These are phyloP conservation scores for Friedmanniomyces endolithicus DNA, from an alignment of 495 filamentous ascomycete species.

Conservation along the genomic window DNA sequence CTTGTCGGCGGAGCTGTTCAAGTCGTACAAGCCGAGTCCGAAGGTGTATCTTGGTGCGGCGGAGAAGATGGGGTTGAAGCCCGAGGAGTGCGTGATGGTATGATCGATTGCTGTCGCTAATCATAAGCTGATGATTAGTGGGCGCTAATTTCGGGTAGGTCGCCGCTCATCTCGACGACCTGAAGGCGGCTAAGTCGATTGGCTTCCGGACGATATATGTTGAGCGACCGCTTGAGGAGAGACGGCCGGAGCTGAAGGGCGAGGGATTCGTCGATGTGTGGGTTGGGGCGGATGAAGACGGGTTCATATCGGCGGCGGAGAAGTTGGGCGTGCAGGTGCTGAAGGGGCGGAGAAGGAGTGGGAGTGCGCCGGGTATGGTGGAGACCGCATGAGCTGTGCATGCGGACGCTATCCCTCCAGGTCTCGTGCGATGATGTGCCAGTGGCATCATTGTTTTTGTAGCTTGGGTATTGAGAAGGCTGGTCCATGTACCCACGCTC, in stretches of 20 bases:
- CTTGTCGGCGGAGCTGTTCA: slow-evolving; percentile 55
- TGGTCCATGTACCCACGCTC: too few relatives aligned
- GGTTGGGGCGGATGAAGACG: slow-evolving; percentile 38
- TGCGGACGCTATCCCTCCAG: not conserved
- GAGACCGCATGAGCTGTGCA: not conserved
- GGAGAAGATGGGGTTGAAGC: slow-evolving; percentile 41
- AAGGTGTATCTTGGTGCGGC: slow-evolving; percentile 57
- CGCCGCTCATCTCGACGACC: slow-evolving; percentile 58
- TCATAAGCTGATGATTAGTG: not conserved
- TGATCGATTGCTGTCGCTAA: not conserved
- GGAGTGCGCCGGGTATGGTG: not conserved
- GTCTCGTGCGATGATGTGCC: too few relatives aligned
- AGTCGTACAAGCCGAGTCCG: slow-evolving; percentile 65
- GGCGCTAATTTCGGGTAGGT: not conserved
- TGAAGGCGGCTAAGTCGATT: slow-evolving; percentile 49
- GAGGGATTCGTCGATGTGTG: slow-evolving; percentile 44
- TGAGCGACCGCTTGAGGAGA: slow-evolving; percentile 54
- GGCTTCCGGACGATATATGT: slow-evolving; percentile 66
- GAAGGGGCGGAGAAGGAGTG: slow-evolving; percentile 1
- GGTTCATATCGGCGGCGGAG: slow-evolving; percentile 42
- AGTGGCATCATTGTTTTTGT: too few relatives aligned
- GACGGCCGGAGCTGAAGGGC: slow-evolving; percentile 37
- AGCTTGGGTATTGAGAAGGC: too few relatives aligned
- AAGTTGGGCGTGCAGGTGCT: slow-evolving; percentile 31
- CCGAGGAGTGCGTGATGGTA: slow-evolving; percentile 59